A percentile compares a stretch with the other conserved stretches of the same genome.
phyloP scores from a whole-genome alignment of 2,329 filamentous ascomycete genomes.

The Talaromyces sp. region DNA sequence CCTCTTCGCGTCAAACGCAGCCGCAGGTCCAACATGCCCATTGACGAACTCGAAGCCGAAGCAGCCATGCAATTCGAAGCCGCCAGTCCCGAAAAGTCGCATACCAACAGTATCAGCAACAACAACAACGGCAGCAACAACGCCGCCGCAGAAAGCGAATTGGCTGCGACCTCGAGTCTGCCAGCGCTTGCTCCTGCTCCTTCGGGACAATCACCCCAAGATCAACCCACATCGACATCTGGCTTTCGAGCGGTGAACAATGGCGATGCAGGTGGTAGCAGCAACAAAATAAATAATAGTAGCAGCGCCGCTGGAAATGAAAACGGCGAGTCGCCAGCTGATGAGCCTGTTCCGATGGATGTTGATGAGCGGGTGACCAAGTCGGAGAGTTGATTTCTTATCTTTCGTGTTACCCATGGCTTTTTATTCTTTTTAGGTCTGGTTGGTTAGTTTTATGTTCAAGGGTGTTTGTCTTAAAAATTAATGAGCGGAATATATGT shows the following conservation, averaged over 20 bases:
- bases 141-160: conserved; percentile 20
- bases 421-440: neutral
- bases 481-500: neutral
- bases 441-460: conserved; percentile 1
- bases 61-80: conserved; percentile 11
- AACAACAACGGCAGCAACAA: neutral
- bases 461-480: neutral
- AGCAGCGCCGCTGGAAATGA: neutral
- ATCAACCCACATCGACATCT: conserved; percentile 25
- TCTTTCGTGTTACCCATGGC: neutral
- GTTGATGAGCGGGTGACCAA: conserved; percentile 27
- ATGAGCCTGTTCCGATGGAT: conserved; percentile 36
- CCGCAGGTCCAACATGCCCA: conserved; percentile 31
- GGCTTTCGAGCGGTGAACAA: conserved; percentile 28
- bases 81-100: conserved; percentile 2
- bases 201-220: conserved; percentile 17
- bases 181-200: conserved; percentile 32
- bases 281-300: neutral
- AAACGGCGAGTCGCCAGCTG: conserved; percentile 14
- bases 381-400: conserved; percentile 22
- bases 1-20: conserved; percentile 42
- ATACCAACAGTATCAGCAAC: neutral
- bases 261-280: conserved; percentile 23
- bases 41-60: conserved; percentile 17
- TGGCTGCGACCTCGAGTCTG: conserved; percentile 17